A percentile compares a stretch with the other conserved stretches of the same genome.
Conservation (phyloP, 1,284 basidiomycete species). For the Moniliophthora roreri region DNA sequence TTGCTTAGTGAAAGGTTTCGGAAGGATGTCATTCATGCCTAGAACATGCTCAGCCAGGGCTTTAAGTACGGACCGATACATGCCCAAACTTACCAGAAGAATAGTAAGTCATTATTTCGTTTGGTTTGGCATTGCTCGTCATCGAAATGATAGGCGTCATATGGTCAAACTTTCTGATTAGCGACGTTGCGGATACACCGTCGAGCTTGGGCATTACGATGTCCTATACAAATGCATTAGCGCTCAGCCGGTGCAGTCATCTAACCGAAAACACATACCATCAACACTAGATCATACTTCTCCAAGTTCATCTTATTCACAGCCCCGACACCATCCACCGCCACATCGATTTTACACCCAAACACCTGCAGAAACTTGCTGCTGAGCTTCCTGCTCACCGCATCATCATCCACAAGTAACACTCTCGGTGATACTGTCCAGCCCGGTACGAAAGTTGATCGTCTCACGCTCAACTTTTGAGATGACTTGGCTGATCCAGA, state of each 20-base stretch:
- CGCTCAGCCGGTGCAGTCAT: constrained; percentile 7
- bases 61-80: not conserved
- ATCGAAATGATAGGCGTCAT: constrained; percentile 97
- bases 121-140: constrained; percentile 92
- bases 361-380: constrained; percentile 96
- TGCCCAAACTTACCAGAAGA: constrained; percentile 52
- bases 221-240: constrained; percentile 52
- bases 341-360: constrained; percentile 93
- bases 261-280: constrained; percentile 57
- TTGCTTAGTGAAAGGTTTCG: constrained; percentile 95
- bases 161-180: constrained; percentile 93
- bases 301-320: constrained; percentile 96
- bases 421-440: constrained; percentile 89
- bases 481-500: constrained; percentile 1
- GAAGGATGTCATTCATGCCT: constrained; percentile 97
- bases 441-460: constrained; percentile 82
- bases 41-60: constrained; percentile 12
- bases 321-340: constrained; percentile 91
- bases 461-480: constrained; percentile 59
- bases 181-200: constrained; percentile 85
- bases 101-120: constrained; percentile 92
- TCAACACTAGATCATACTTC: constrained; percentile 92
- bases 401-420: constrained; percentile 93
- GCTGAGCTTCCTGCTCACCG: constrained; percentile 84
- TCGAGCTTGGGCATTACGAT: constrained; percentile 95